Percentiles rank a stretch among this genome's conserved stretches.
phyloP scores from a whole-genome alignment of 805 yeast species.

The Kuraishia piskuri region DNA sequence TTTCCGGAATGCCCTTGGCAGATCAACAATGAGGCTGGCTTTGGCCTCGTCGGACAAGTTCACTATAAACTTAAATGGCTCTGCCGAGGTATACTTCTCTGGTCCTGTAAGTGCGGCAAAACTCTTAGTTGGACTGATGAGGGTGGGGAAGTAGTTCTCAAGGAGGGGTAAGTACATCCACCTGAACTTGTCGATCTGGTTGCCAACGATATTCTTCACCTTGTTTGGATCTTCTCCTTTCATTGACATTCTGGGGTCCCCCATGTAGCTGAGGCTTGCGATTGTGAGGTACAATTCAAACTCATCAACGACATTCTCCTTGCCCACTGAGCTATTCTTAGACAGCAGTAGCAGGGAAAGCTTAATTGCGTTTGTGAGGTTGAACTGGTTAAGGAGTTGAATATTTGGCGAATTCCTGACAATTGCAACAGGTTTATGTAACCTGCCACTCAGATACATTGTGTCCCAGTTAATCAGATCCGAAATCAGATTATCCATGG shows the following conservation, averaged over 20 bases:
- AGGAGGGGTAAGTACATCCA: conserved; percentile 65
- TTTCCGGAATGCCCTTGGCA: conserved; percentile 42
- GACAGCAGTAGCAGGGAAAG: conserved; percentile 51
- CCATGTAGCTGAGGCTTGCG: conserved; percentile 75
- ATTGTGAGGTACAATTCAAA: conserved; percentile 66
- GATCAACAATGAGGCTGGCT: conserved; percentile 33
- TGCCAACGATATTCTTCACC: conserved; percentile 73
- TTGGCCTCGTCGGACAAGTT: conserved; percentile 24
- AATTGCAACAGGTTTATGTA: conserved; percentile 88
- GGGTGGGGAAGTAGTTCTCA: conserved; percentile 28
- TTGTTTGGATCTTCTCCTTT: conserved; percentile 93
- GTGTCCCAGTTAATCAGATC: conserved; percentile 84
- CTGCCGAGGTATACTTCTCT: not conserved
- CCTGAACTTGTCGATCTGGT: conserved; percentile 65
- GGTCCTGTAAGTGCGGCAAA: not conserved
- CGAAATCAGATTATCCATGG: conserved; percentile 44
- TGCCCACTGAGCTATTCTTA: conserved; percentile 11
- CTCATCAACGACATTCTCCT: conserved; percentile 39
- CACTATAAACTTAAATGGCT: conserved; percentile 12
- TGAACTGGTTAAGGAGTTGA: conserved; percentile 62
- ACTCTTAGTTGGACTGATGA: conserved; percentile 7
- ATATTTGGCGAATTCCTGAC: conserved; percentile 57
- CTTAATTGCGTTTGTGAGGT: conserved; percentile 70
- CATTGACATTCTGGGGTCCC: conserved; percentile 79
- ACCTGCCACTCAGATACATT: conserved; percentile 82